These are phyloP conservation scores for Teunomyces lycoperdinae DNA, from an alignment of 805 yeast genomes.

Conservation along the genomic window DNA sequence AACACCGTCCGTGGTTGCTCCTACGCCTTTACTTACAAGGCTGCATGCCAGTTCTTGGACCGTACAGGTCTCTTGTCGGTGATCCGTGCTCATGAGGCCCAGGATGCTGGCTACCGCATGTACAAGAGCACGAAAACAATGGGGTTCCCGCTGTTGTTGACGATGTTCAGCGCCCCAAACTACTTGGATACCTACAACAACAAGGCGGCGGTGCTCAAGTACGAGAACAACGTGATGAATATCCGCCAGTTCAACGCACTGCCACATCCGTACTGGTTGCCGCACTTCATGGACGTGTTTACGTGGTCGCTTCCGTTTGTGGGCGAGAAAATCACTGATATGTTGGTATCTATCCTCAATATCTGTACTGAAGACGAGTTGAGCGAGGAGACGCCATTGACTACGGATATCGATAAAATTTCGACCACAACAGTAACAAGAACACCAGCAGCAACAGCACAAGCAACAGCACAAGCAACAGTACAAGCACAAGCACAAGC, in stretches of 20 bases:
- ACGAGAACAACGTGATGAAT: slow-evolving; percentile 89
- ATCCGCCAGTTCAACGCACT: slow-evolving; percentile 89
- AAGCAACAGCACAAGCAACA: slow-evolving; percentile 9
- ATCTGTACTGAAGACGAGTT: slow-evolving; percentile 95
- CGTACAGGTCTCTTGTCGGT: slow-evolving; percentile 77
- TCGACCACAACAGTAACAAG: slow-evolving; percentile 20
- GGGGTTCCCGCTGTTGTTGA: slow-evolving; percentile 86
- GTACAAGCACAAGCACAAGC: slow-evolving; percentile 4
- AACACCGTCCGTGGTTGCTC: slow-evolving; percentile 90
- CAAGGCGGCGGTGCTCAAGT: slow-evolving; percentile 92
- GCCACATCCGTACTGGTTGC: slow-evolving; percentile 96
- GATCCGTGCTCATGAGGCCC: slow-evolving; percentile 96
- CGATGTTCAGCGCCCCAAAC: slow-evolving; percentile 94
- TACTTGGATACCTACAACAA: slow-evolving; percentile 89
- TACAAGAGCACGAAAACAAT: slow-evolving; percentile 78
- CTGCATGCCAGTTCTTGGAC: slow-evolving; percentile 75
- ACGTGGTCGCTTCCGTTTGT: slow-evolving; percentile 98
- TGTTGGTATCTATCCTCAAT: slow-evolving; percentile 83
- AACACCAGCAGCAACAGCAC: slow-evolving; percentile 16
- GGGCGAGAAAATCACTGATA: slow-evolving; percentile 93
- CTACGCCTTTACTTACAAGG: slow-evolving; percentile 80
- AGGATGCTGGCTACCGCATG: slow-evolving; percentile 95
- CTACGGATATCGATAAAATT: slow-evolving; percentile 22
- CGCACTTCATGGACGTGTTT: slow-evolving; percentile 95
- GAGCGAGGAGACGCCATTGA: slow-evolving; percentile 65